Evolutionary conservation across 164 flowering plant genomes (phyloP).

Genomic region (Piper betle): DNA sequence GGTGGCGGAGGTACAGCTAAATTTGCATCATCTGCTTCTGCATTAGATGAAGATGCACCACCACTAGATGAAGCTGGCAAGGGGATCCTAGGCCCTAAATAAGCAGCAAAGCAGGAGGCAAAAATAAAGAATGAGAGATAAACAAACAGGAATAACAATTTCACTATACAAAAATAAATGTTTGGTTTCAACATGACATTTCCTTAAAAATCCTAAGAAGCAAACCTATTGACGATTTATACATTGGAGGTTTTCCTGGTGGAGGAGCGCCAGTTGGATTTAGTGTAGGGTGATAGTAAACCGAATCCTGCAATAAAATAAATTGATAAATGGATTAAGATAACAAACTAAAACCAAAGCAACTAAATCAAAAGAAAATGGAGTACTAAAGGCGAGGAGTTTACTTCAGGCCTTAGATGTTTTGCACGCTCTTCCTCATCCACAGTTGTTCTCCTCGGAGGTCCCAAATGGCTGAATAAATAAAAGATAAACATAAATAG

Average conservation of each 20-base stretch:
- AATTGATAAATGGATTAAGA: background rate
- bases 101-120: background rate
- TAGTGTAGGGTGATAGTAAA: constrained; percentile 85
- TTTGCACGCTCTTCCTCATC: constrained; percentile 89
- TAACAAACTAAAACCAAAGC: background rate
- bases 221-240: constrained; percentile 80
- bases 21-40: constrained; percentile 49
- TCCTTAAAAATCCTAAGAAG: background rate
- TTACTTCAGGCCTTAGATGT: constrained; percentile 86
- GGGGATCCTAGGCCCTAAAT: constrained; percentile 76
- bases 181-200: background rate
- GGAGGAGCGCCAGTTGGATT: constrained; percentile 99
- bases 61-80: constrained; percentile 54
- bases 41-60: constrained; percentile 51
- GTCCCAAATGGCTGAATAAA: constrained; percentile 79
- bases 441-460: constrained; percentile 56
- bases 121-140: background rate
- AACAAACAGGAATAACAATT: background rate
- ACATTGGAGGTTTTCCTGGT: constrained; percentile 99
- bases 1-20: constrained; percentile 52
- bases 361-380: background rate
- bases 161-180: background rate
- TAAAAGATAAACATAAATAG: constrained; percentile 8
- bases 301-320: constrained; percentile 69
- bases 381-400: constrained; percentile 4